phyloP scores from a whole-genome alignment of 2,329 filamentous ascomycete species.

The Cladophialophora yegresii region DNA sequence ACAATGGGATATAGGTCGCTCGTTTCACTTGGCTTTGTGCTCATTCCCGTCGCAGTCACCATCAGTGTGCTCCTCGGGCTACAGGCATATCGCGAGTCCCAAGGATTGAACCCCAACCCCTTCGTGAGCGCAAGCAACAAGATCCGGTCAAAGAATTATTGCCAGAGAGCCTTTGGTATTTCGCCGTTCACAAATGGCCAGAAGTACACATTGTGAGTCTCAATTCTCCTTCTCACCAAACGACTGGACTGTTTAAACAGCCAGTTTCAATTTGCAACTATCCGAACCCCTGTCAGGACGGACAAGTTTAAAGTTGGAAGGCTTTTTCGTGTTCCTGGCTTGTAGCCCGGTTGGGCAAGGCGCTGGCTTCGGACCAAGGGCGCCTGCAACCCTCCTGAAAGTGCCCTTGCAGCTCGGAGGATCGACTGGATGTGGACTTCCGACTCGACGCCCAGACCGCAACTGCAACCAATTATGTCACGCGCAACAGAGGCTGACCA shows the following conservation, averaged over 20 bases:
- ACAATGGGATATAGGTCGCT: constrained; percentile 46
- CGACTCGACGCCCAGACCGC: background rate
- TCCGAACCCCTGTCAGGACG: constrained; percentile 20
- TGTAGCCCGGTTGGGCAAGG: constrained; percentile 14
- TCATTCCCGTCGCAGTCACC: constrained; percentile 54
- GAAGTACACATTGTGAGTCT: constrained; percentile 52
- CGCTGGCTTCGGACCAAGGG: constrained; percentile 1
- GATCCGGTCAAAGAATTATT: constrained; percentile 44
- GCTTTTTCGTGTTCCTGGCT: constrained; percentile 18
- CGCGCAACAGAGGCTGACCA: constrained; percentile 14
- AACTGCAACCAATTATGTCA: constrained; percentile 17
- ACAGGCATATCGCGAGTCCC: constrained; percentile 49
- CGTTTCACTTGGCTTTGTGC: constrained; percentile 55
- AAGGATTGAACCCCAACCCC: constrained; percentile 48
- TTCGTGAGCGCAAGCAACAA: constrained; percentile 46
- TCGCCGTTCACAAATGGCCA: constrained; percentile 48
- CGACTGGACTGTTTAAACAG: background rate
- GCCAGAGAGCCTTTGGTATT: constrained; percentile 52
- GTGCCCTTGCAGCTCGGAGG: background rate
- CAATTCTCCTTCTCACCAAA: background rate
- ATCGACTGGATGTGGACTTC: constrained; percentile 2
- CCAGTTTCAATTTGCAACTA: constrained; percentile 12
- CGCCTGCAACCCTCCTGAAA: constrained; percentile 1
- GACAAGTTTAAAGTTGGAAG: constrained; percentile 11
- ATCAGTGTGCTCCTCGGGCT: constrained; percentile 55